Evolutionary conservation across 2,329 filamentous ascomycete genomes (phyloP), one percentile per base, ranked within the genome.

Genomic region (Nakataea oryzae): DNA sequence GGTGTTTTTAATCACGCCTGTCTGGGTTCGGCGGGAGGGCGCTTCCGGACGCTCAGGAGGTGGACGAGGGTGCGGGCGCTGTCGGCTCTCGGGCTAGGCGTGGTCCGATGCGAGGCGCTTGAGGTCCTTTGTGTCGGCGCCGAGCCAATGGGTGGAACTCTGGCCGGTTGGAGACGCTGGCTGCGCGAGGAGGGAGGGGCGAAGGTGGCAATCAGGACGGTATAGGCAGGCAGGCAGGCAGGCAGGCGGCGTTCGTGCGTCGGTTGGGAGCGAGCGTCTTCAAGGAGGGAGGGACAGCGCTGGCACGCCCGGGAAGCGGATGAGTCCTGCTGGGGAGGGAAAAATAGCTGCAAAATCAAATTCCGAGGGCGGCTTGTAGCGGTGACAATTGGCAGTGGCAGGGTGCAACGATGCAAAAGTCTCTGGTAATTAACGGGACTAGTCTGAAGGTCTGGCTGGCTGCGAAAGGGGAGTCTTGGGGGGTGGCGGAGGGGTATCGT

Each of bases 41-140:
- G 50, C 41, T 28, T 59, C 41, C 34, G 58, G 58, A 59, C 58
- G 58, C 58, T 59, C 58, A 27, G 28, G 41, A 59, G 27, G 29
- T 24, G 29, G 34, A 26, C 34, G 50, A 28, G 13, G 41, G 21
- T 47, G 41, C 41, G 29, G 50, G 17, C 41, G 28, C 27, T 17
- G 41, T 54, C 29, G 58, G 41, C 34, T 27, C 41, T 50, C 41
- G 34, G 7, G 58, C 41, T 9, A 59, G 50, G 28, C 12, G 58
- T 41, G 26, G 17, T 27, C 14, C 13, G 47, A 47, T 59, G 58
- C 34, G 47, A 54, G 24, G 58, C 58, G 50, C 27, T 28, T 54
- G 58, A 50, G 30, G 14, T 34, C 21, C 34, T 26, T 47, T 54
- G 58, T n/a, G 41, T 27, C 58, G 29, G 50, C 34, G 58, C 29